Evolutionary conservation across 2,329 filamentous ascomycete species (phyloP), one percentile per base, ranked within the genome.

Genomic region (Dactylellina drechsleri): DNA sequence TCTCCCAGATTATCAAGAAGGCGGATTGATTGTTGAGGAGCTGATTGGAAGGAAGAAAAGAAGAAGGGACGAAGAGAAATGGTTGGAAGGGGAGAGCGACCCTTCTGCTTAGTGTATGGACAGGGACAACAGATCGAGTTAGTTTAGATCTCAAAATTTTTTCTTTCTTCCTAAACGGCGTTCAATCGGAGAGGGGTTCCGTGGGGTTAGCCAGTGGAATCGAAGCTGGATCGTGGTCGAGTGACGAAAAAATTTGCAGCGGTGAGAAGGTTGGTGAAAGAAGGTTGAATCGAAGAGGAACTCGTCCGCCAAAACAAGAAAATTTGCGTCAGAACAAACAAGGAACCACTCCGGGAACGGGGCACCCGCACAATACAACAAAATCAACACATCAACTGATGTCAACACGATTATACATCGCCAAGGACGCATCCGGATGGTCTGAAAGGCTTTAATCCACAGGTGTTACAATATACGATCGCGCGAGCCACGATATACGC

Each of bases 281-380:
- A 52, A 58, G 66, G 58, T 71, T 71, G 64, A 65, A 71, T 64
- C 41, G 47, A 73, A 74, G 70, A 74, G 70, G 70, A 67, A 74
- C 70, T 74, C 61, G 53, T 52, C 56, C 70, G 31, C 31, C 31
- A 36, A 36, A 36, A 36, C 31, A 61, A 66, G 61, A 66, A 74
- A 74, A 74, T 66, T 67, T 74, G 70, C 56, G 70, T 66, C 70
- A 74, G 60, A 70, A 70, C 28, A n/a, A 43, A 57, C 66, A 70
- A 70, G 66, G 66, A 41, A 47, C 58, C n/a, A 18, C 60, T 54
- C 66, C 66, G 66, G 49, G 45, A 70, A 70, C 66, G 66, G 66
- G 57, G 45, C 57, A 7, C 50, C 36, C 60, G 26, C 31, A 12
- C 4, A 47, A 47, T 47, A 47, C 66, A 49, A 70, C 66, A 62